Evolutionary conservation across 2,329 filamentous ascomycete species (phyloP), one percentile per base, ranked within the genome.

Genomic region (Knufia fluminis): DNA sequence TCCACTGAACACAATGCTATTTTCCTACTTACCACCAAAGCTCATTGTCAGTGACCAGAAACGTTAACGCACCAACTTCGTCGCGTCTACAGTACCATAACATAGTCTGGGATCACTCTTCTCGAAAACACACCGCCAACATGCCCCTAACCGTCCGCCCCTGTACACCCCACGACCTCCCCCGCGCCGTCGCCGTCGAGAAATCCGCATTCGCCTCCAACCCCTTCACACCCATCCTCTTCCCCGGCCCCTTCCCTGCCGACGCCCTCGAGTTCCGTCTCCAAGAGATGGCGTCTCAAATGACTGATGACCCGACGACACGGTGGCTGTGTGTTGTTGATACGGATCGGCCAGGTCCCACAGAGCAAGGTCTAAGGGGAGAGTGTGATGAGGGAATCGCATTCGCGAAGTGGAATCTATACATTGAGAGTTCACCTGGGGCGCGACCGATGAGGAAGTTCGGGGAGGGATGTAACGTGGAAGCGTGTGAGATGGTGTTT

Each of bases 261-360:
- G 57, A 57, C 32, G 51, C 48, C 9, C 64, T 66, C 48, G 61
- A 62, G 7, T 52, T 68, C 28, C 69, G 74, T 54, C 62, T 71
- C 41, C 61, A 68, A 17, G 64, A 72, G 49, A 68, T 72, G 0
- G 54, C 54, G 24, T 40, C 48, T 16, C 62, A 64, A 32, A 35
- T 57, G 45, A 60, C 64, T 19, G 55, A 59, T 26, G 62, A 64
- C 3, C 63, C 66, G 32, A 58, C 63, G 10, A 60, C 74, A 50
- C 71, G 74, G 58, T 75, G 71, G 3, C 61, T 69, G 52, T 75
- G 75, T 60, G 45, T 67, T 42, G 62, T 74, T 22, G 71, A 76
- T 54, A 66, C 64, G 4, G 62, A 36, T 17, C 28, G 28, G 7
- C 28, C 28, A 31, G 19, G 16, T n/a, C n/a, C n/a, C n/a, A n/a